Conservation (phyloP, 305 asterid genomes). For the Petunia hybrid region DNA sequence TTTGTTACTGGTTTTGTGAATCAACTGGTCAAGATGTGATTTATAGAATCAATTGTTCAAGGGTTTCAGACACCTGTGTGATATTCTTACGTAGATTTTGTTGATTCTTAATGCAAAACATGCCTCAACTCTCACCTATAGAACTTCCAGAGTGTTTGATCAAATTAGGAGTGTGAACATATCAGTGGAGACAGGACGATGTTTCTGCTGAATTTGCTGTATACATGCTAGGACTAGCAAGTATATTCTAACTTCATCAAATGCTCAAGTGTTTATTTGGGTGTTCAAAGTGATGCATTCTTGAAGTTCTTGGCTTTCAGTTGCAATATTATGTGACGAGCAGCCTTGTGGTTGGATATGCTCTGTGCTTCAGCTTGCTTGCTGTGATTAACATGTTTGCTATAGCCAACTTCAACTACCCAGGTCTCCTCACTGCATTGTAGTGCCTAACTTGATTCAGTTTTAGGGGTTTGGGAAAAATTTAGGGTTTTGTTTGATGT, state of each 20-base stretch:
- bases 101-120: no score
- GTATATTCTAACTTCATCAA: no score
- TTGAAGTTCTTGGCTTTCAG: no score
- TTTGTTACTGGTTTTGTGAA: background rate
- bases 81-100: no score
- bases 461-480: constrained; percentile 72
- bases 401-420: constrained; percentile 87
- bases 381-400: constrained; percentile 95
- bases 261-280: no score
- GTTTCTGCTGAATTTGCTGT: background rate
- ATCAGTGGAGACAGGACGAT: background rate
- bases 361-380: constrained; percentile 82
- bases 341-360: constrained; percentile 90
- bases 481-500: constrained; percentile 68
- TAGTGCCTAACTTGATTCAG: constrained; percentile 80
- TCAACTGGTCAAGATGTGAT: background rate
- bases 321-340: constrained; percentile 68
- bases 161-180: background rate
- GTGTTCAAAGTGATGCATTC: no score
- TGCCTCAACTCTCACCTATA: background rate
- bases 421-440: constrained; percentile 88
- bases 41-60: background rate
- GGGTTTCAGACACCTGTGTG: background rate
- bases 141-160: background rate
- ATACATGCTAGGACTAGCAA: no score